A percentile compares a stretch with the other conserved stretches of the same genome.
These are phyloP conservation scores for Cucumis hystrix DNA, from an alignment of 306 rosid genomes.

Conservation along the genomic window DNA sequence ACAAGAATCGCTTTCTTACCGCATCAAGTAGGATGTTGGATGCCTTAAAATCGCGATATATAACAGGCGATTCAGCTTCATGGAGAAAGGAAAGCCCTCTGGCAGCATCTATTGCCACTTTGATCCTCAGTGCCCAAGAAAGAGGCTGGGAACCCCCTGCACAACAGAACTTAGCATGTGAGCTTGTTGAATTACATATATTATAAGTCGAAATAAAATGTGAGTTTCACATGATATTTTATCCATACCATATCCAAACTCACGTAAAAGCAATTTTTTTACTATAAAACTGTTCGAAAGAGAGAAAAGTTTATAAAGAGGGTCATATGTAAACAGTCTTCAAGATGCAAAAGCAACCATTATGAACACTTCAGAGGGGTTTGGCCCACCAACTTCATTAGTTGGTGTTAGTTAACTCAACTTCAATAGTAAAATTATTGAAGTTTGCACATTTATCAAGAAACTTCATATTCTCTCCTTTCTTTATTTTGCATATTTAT, in stretches of 20 bases:
- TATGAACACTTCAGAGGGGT: background rate
- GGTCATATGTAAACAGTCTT: too few relatives aligned
- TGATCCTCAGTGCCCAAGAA: conserved; percentile 77
- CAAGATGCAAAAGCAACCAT: background rate
- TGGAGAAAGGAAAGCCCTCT: conserved; percentile 92
- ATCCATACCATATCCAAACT: background rate
- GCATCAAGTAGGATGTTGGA: conserved; percentile 84
- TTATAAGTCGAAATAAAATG: background rate
- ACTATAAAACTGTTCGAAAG: too few relatives aligned
- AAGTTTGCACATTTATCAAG: too few relatives aligned
- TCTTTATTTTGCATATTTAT: too few relatives aligned
- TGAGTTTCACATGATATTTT: background rate
- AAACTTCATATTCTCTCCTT: too few relatives aligned
- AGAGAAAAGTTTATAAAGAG: background rate
- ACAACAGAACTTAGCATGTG: conserved; percentile 1
- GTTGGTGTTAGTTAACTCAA: too few relatives aligned
- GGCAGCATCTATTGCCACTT: conserved; percentile 90
- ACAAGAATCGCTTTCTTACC: conserved; percentile 24
- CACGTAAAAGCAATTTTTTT: background rate
- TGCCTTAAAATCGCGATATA: conserved; percentile 95
- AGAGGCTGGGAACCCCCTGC: conserved; percentile 91
- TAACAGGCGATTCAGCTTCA: conserved; percentile 81
- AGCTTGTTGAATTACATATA: background rate
- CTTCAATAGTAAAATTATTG: too few relatives aligned
- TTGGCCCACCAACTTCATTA: too few relatives aligned